Evolutionary conservation across 2,329 filamentous ascomycete genomes (phyloP).

Genomic region (Fusarium sterilihyphosum): DNA sequence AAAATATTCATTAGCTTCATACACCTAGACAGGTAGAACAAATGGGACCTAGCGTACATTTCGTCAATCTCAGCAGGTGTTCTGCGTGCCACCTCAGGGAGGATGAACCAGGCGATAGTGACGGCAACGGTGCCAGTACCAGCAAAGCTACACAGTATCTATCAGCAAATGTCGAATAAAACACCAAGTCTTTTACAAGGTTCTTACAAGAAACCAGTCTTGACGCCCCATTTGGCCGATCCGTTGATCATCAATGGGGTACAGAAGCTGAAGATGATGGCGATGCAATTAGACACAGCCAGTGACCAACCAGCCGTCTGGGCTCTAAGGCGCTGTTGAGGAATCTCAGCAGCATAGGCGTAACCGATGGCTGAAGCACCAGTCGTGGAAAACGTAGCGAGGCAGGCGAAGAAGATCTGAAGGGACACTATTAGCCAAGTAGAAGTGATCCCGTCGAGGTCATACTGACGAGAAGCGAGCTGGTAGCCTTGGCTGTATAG

Average conservation of each 20-base stretch:
- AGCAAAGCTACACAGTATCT: neutral
- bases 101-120: neutral
- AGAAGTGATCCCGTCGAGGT: neutral
- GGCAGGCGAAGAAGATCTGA: neutral
- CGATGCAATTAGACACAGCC: neutral
- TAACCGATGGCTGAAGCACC: neutral
- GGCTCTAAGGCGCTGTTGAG: neutral
- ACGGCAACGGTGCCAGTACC: neutral
- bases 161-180: neutral
- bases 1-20: neutral
- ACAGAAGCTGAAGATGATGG: neutral
- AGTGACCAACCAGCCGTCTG: neutral
- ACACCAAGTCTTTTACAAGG: fast-evolving
- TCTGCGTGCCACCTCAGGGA: neutral
- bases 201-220: neutral
- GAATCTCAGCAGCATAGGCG: neutral
- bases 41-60: neutral
- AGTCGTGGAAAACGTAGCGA: neutral
- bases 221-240: neutral
- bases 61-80: neutral
- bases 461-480: neutral
- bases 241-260: neutral
- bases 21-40: neutral
- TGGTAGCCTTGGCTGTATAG: neutral
- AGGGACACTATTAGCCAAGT: neutral